Conservation (phyloP, 2,329 filamentous ascomycete species). For the Colletotrichum chrysophilum region DNA sequence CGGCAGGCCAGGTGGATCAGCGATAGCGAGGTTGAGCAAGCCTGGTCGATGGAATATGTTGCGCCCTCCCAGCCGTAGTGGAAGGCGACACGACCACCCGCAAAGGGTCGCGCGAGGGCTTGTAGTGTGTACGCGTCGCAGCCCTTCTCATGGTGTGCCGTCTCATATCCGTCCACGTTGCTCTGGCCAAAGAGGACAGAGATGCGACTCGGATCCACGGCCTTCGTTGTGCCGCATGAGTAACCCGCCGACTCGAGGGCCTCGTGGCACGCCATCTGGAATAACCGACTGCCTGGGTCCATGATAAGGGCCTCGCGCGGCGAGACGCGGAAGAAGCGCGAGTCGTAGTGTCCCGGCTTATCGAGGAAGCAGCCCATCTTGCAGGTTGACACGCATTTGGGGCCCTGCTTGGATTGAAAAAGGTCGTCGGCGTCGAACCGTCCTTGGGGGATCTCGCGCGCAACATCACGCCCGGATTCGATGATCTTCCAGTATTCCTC, state of each 20-base stretch:
- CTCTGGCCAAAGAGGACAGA: not conserved
- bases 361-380: constrained; percentile 21
- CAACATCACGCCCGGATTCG: not conserved
- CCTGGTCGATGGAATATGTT: constrained; percentile 37
- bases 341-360: constrained; percentile 35
- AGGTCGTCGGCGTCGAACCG: not conserved
- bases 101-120: not conserved
- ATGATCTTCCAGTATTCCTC: not conserved
- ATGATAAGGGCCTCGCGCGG: constrained; percentile 30
- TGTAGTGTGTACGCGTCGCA: not conserved
- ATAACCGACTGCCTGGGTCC: constrained; percentile 34
- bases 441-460: not conserved
- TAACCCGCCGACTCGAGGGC: constrained; percentile 29
- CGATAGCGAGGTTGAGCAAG: constrained; percentile 40
- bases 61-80: constrained; percentile 31
- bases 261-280: constrained; percentile 39
- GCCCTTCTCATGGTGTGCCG: not conserved
- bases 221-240: constrained; percentile 21
- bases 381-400: not conserved
- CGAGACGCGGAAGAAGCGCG: constrained; percentile 42
- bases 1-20: constrained; percentile 38
- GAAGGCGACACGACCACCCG: not conserved
- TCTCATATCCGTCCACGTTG: not conserved
- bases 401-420: not conserved
- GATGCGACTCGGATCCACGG: constrained; percentile 28